These are phyloP conservation scores for Perkinsela sp. DNA, from an alignment of 208 protist genomes.

Conservation along the genomic window DNA sequence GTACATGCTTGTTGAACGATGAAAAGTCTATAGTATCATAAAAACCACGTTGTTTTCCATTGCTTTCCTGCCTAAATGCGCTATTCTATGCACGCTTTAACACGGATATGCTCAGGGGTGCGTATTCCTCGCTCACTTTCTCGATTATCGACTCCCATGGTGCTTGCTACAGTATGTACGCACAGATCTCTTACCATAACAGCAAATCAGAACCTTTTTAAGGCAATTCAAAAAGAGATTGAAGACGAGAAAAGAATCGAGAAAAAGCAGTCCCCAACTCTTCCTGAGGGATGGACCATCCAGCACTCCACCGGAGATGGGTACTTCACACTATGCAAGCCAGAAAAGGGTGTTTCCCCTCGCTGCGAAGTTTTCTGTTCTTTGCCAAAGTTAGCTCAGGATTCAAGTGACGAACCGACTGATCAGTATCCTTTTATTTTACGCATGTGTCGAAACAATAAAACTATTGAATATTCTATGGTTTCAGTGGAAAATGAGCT, in stretches of 20 bases:
- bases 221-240: constrained; percentile 38
- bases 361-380: not conserved
- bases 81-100: no score
- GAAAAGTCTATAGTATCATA: no score
- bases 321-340: constrained; percentile 22
- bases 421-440: constrained; percentile 58
- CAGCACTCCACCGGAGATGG: constrained; percentile 26
- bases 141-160: no score
- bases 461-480: constrained; percentile 27
- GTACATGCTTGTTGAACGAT: no score
- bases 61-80: no score
- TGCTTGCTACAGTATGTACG: no score
- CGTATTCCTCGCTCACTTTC: no score
- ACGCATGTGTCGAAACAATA: constrained; percentile 19
- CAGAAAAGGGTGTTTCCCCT: not conserved
- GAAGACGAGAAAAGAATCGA: constrained; percentile 35
- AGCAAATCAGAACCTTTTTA: not conserved
- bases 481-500: constrained; percentile 44
- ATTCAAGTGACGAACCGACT: constrained; percentile 24
- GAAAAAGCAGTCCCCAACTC: constrained; percentile 32
- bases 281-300: constrained; percentile 31
- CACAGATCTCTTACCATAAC: no score
- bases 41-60: no score
- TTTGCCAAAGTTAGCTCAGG: not conserved
- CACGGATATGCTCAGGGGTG: no score